A percentile compares a stretch with the other conserved stretches of the same genome.
phyloP scores from a whole-genome alignment of 176 grass and related monocot genomes.

The Aegilops bicornis region DNA sequence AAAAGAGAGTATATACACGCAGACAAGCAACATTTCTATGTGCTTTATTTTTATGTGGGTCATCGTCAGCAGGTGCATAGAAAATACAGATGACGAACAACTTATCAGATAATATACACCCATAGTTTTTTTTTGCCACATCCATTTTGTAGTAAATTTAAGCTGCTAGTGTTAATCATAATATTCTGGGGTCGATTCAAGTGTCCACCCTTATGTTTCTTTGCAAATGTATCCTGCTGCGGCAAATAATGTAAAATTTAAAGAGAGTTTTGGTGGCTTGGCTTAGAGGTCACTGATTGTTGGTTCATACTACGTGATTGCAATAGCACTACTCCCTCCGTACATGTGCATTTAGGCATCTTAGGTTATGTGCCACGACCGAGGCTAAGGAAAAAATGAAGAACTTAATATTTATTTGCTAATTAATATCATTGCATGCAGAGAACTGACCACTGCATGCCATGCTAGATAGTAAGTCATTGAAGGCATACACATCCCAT shows the following conservation, averaged over 20 bases:
- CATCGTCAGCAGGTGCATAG: background rate
- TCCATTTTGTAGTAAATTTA: background rate
- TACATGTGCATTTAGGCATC: no score
- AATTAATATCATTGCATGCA: no score
- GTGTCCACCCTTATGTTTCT: no score
- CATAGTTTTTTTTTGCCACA: background rate
- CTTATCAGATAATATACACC: slow-evolving; percentile 1
- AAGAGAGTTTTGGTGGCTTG: background rate
- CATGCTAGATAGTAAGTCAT: no score
- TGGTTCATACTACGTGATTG: no score
- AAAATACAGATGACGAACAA: background rate
- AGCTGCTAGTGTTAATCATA: background rate
- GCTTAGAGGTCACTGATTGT: no score
- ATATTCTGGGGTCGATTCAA: background rate
- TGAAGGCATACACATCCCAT: no score
- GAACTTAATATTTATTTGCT: no score
- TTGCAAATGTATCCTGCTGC: background rate
- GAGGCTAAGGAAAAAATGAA: background rate
- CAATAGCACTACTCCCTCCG: no score
- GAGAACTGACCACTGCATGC: no score
- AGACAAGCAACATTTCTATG: background rate
- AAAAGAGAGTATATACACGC: background rate
- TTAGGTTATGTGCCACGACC: no score
- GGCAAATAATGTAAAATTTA: background rate
- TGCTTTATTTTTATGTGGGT: slow-evolving; percentile 7